Base-by-base conservation (phyloP, 768 basidiomycete genomes). In the Coprinopsis strossmayeri region DNA sequence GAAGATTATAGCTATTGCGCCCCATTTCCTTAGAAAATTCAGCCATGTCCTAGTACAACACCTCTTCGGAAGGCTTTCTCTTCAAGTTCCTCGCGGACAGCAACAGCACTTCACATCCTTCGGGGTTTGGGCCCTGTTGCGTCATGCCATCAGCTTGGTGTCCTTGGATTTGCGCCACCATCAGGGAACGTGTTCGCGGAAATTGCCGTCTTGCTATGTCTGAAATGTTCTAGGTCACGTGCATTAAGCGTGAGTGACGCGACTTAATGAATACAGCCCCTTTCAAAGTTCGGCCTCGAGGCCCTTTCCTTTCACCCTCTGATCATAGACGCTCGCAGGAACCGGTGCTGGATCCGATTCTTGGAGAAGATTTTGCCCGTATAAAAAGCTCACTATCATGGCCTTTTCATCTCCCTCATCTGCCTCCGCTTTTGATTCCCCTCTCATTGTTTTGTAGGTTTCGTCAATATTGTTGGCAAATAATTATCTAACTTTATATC, bases 191-290 rank as follows among this genome's bases (percentile, higher is more conserved):
- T 66, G 64, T 52, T 53, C 40, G 46, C 60, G 63, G 57, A 49
- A 49, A 54, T 52, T 53, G 55, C 63, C 64, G 59, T 13, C 40
- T 59, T 59, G 54, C 59, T 60, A 59, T 60, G 61, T 61, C 49
- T n/a, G n/a, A n/a, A n/a, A n/a, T n/a, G n/a, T n/a, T n/a, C n/a
- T 43, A 45, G 28, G 44, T 61, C 64, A 64, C 56, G 50, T 63
- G 62, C 57, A n/a, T n/a, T 44, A 18, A 18, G 13, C 40, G 34
- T 46, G 17, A 38, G 35, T 38, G 9, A 18, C 35, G 35, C 35
- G 35, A 38, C 35, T 18, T 38, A 17, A 38, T 5, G 11, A 11
- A 15, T 17, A 28, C 45, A 34, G 41, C 37, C 48, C 32, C 45
- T 35, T 46, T 46, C 34, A 34, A 10, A 11, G n/a, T 3, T 27